phyloP scores from a whole-genome alignment of 495 filamentous ascomycete genomes.

The Lasiosphaeria ovina region DNA sequence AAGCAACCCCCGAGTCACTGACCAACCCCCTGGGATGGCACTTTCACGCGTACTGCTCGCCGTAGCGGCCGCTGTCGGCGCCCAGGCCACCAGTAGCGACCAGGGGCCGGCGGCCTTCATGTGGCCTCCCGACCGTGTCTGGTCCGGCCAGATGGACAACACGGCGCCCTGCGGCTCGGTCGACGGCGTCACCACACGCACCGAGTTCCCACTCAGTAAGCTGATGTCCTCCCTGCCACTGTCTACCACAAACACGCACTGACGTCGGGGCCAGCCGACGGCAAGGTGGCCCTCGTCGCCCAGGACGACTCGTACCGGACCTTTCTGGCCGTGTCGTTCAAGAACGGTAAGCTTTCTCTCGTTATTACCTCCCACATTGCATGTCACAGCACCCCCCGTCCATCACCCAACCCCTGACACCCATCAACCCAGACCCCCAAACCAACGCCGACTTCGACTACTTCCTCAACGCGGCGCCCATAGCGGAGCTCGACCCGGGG shows the following conservation, averaged over 20 bases:
- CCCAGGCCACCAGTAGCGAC: constrained; percentile 12
- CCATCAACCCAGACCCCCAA: constrained; percentile 10
- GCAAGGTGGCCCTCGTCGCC: constrained; percentile 31
- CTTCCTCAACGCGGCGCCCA: constrained; percentile 30
- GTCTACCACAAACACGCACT: constrained; percentile 1
- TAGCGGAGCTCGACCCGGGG: constrained; percentile 43
- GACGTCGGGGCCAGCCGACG: constrained; percentile 14
- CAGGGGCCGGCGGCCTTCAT: constrained; percentile 53
- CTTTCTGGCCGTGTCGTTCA: constrained; percentile 19
- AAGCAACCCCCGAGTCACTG: too few relatives aligned
- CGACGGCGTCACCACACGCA: constrained; percentile 37
- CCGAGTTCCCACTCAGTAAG: constrained; percentile 38
- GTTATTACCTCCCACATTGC: neutral
- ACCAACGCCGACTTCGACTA: constrained; percentile 25
- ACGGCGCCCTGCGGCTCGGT: constrained; percentile 46
- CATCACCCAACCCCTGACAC: too few relatives aligned
- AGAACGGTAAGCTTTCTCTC: constrained; percentile 10
- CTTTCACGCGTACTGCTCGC: neutral
- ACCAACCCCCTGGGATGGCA: too few relatives aligned
- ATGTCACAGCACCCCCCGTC: too few relatives aligned
- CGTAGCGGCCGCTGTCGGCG: neutral
- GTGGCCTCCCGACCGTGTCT: constrained; percentile 51
- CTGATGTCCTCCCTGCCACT: neutral
- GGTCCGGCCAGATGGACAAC: constrained; percentile 44
- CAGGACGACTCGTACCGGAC: constrained; percentile 23